phyloP scores from a whole-genome alignment of 345 rosid species.

The Conringia planisiliqua region DNA sequence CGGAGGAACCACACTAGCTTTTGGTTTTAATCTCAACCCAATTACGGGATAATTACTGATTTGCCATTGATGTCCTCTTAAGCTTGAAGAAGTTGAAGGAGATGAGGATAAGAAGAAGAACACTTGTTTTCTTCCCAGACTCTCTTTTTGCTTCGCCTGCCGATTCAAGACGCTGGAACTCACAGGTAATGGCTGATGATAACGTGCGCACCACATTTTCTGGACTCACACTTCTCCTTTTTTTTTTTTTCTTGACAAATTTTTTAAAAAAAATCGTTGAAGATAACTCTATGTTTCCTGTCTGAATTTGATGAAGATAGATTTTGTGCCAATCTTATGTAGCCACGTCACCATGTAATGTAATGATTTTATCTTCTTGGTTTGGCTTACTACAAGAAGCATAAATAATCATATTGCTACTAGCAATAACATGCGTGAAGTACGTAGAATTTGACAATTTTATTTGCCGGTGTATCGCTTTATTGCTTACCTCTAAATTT shows the following conservation, averaged over 20 bases:
- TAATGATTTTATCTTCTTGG: neutral
- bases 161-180: neutral
- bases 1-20: slow-evolving; percentile 30
- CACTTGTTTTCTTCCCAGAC: slow-evolving; percentile 10
- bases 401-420: neutral
- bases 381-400: neutral
- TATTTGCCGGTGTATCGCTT: too few species aligned
- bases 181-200: neutral
- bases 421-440: neutral
- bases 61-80: slow-evolving; percentile 17
- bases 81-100: slow-evolving; percentile 16
- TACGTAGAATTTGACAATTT: neutral
- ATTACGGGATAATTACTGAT: neutral
- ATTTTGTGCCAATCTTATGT: neutral
- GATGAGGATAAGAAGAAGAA: neutral
- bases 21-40: neutral
- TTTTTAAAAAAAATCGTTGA: neutral
- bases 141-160: neutral
- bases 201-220: slow-evolving; percentile 20
- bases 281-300: neutral
- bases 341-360: slow-evolving; percentile 12
- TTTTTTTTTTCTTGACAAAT: neutral
- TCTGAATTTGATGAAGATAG: slow-evolving; percentile 10
- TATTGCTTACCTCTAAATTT: too few species aligned
- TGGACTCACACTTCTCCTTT: neutral